Evolutionary conservation across 306 rosid species (phyloP).

Genomic region (Cucurbita maxima): DNA sequence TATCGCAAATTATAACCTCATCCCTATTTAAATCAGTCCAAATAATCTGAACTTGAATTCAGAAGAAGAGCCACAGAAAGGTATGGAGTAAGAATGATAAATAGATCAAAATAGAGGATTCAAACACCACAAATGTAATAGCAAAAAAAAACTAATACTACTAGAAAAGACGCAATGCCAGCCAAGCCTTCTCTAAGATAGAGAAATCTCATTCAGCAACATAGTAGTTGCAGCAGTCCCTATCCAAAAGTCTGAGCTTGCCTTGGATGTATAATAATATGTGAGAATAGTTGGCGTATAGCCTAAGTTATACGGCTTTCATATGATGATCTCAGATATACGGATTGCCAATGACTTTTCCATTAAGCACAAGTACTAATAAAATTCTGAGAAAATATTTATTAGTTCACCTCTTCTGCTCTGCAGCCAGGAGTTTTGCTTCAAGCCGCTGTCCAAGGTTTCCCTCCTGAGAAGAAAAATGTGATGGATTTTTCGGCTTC

Average conservation of each 20-base stretch:
- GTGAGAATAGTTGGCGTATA: background rate
- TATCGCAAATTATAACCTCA: background rate
- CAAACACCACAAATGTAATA: background rate
- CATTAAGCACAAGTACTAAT: background rate
- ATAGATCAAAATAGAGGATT: background rate
- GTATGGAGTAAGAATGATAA: background rate
- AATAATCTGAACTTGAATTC: background rate
- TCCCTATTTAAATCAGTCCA: background rate
- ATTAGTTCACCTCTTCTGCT: constrained; percentile 56
- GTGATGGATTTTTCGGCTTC: constrained; percentile 64
- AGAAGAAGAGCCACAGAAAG: background rate
- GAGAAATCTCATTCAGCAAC: background rate
- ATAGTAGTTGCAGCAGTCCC: background rate
- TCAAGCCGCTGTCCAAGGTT: constrained; percentile 75
- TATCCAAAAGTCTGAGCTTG: background rate
- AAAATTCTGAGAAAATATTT: background rate
- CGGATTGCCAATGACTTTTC: background rate
- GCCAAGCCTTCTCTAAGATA: background rate
- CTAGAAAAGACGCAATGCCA: background rate
- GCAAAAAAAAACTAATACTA: background rate
- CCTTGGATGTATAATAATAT: background rate
- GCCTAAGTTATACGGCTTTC: background rate
- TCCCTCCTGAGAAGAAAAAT: constrained; percentile 54
- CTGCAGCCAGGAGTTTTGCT: constrained; percentile 91
- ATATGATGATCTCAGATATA: background rate